Base-by-base conservation (phyloP, 2,329 filamentous ascomycete genomes). In the Alternaria sp. region DNA sequence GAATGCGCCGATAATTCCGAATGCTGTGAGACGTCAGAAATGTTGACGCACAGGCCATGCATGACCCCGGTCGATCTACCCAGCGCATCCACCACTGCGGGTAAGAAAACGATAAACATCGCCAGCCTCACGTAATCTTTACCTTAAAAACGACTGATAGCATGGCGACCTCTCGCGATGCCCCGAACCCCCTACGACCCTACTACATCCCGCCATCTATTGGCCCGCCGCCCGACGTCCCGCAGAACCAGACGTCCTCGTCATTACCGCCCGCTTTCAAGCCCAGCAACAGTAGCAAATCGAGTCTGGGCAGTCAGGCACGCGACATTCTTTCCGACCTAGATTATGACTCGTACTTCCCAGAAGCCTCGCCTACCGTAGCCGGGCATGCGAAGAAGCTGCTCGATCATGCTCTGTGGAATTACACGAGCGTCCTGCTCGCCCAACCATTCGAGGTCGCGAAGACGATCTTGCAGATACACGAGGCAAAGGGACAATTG, bases 391-490 rank as follows among this genome's bases (percentile, higher is more conserved):
- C 91, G 46, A 92, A 91, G 77, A 90, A 91, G 66, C 83, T 97
- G 64, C 77, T 97, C 51, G 93, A 98, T 77, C 90, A 94, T 78
- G 88, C 96, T 68, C 78, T 97, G 79, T 96, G 94, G 90, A 95
- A 96, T 77, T 99, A 99, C 82, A 91, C 90, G 13, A 93, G 91
- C 61, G 90, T 97, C 23, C 81, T 98, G 74, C 90, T 97, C 77
- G 91, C 93, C 57, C 96, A 99, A 81, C 96, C 96, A 13, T 98
- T 99, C 79, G 96, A 98, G 84, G 94, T 97, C 61, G 93, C 95
- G 75, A 98, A 97, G 86, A 96, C 91, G 13, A 88, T 98, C 59
- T 83, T 99, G 71, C 96, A 99, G 81, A 89, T 93, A 55, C 88
- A 88, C 67, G 81, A 87, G 56, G 83, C 83, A 40, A 78, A 80